A percentile compares a stretch with the other conserved stretches of the same genome.
phyloP scores from a whole-genome alignment of 768 basidiomycete species.

The Boletellus ananiceps region DNA sequence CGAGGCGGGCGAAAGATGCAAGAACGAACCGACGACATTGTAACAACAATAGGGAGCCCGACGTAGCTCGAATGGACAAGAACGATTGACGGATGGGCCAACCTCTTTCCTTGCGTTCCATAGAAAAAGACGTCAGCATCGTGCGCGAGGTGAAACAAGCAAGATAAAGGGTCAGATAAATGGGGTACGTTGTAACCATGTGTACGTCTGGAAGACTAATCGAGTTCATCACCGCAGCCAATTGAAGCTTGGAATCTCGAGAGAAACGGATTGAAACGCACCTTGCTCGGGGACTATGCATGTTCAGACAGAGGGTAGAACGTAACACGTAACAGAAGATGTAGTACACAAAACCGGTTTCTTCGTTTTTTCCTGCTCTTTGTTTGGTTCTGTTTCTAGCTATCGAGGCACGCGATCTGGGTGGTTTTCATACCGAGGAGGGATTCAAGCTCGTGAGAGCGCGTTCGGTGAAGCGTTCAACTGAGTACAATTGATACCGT shows the following conservation, averaged over 20 bases:
- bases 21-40: constrained; percentile 1
- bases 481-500: not conserved
- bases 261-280: constrained; percentile 5
- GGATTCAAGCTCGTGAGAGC: no score
- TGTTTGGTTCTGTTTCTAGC: constrained; percentile 14
- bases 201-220: constrained; percentile 92
- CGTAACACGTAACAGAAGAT: no score
- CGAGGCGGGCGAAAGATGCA: not conserved
- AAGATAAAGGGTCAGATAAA: constrained; percentile 19
- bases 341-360: no score
- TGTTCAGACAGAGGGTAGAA: no score
- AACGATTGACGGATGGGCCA: not conserved
- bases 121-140: constrained; percentile 7
- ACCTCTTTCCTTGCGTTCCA: not conserved
- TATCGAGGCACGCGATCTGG: no score
- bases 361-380: not conserved
- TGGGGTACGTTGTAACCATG: constrained; percentile 57
- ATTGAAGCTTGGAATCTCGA: not conserved
- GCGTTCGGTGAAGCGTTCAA: no score
- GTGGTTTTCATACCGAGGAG: no score
- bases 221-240: constrained; percentile 50
- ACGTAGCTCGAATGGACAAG: not conserved
- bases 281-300: not conserved
- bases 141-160: not conserved
- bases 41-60: not conserved